Base-by-base conservation (phyloP, 805 yeast genomes). In the Diddensiella caesifluorescens region DNA sequence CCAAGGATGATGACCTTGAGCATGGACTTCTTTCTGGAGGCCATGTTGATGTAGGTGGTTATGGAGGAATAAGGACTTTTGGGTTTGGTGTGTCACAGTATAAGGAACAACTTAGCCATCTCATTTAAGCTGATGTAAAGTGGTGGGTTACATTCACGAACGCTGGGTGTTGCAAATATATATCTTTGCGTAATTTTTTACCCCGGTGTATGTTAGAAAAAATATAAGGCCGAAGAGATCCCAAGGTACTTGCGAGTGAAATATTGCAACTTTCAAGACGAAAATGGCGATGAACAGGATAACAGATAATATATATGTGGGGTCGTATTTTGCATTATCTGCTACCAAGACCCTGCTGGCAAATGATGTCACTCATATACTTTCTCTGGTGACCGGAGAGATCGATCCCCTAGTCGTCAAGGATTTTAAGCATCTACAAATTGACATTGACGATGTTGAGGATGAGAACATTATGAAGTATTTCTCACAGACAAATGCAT, bases 1-100 rank as follows among this genome's bases (percentile, higher is more conserved):
- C 98, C 98, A 41, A 90, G 72, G 42, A 90, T 88, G 62, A 90
- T 90, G 47, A 90, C 95, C 71, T 70, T 52, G 75, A 77, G 62
- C 67, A 66, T 64, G 39, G 67, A 56, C 56, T 64, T 65, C 59
- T 63, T 62, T 41, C 61, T 28, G 13, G 44, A 29, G 12, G 32
- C 32, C 32, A 29, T 29, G n/a, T n/a, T n/a, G n/a, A n/a, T n/a
- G n/a, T n/a, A n/a, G n/a, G n/a, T n/a, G n/a, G n/a, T n/a, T n/a
- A n/a, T n/a, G n/a, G n/a, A n/a, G n/a, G n/a, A n/a, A n/a, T n/a
- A n/a, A n/a, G n/a, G n/a, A n/a, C n/a, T n/a, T n/a, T n/a, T n/a
- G n/a, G n/a, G n/a, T n/a, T n/a, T n/a, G n/a, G n/a, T n/a, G n/a
- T n/a, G n/a, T n/a, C n/a, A n/a, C n/a, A n/a, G n/a, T n/a, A n/a